Conservation (phyloP, 83 land plant genomes). For the Picea abies region DNA sequence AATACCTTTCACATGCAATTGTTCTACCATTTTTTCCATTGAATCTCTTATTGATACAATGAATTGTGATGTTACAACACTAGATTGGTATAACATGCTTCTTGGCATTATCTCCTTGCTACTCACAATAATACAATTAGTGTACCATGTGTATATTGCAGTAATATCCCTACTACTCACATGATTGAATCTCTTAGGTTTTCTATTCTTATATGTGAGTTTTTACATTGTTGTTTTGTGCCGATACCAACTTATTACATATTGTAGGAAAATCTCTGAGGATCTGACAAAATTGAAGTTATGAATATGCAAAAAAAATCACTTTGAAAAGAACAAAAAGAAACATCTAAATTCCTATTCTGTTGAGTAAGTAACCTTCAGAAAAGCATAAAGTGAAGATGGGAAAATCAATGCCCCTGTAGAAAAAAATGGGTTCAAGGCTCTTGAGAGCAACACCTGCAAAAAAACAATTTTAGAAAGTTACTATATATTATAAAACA, state of each 20-base stretch:
- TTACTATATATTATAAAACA: not conserved
- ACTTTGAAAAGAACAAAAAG: not conserved
- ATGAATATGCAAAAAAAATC: not conserved
- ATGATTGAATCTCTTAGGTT: no score
- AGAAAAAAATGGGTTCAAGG: constrained; percentile 44
- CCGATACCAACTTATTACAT: not conserved
- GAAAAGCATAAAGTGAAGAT: constrained; percentile 56
- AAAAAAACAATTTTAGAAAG: not conserved
- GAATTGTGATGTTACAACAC: no score
- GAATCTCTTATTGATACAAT: no score
- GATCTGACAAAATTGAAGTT: not conserved
- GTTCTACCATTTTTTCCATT: no score
- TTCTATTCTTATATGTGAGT: no score
- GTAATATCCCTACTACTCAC: no score
- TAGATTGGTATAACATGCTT: no score
- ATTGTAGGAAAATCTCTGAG: not conserved
- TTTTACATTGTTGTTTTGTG: no score
- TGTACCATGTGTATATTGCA: no score
- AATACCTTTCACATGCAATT: no score
- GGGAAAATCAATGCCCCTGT: constrained; percentile 63
- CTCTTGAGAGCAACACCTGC: constrained; percentile 65
- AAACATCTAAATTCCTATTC: not conserved
- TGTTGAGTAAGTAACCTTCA: constrained; percentile 24
- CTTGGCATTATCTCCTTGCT: no score
- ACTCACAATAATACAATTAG: no score